Base-by-base conservation (phyloP, 495 filamentous ascomycete species). In the Daldinia grandis region DNA sequence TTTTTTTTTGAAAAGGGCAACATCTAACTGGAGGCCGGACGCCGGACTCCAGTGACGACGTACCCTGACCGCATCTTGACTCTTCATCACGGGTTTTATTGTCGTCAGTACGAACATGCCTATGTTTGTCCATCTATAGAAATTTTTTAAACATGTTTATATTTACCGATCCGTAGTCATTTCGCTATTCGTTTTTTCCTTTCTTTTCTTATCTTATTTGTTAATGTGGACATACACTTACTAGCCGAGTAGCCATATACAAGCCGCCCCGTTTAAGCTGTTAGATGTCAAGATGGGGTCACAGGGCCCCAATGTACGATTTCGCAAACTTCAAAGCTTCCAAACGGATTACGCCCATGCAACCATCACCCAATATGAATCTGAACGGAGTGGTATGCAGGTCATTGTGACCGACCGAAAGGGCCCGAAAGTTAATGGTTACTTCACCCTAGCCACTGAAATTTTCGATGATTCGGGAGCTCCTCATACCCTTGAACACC, bases 381-480 rank as follows among this genome's bases (percentile, higher is more conserved):
- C 86, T n/a, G 87, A 92, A 68, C 82, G 93, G 59, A 98, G 94
- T 33, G 96, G 95, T 58, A 95, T 99, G 94, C 89, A 93, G 74
- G 90, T 95, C 35, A 89, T 96, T 27, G 92, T 98, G 58, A 93
- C 95, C 57, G 93, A 98, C 75, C 89, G 92, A 76, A 90, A 95
- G 76, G 94, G 95, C 4, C 95, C 95, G 9, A 99, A 97, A 78
- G 87, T 99, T 57, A 89, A 93, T 65, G 96, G 95, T 12, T 97
- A 94, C 78, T 98, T 99, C 79, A 88, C 95, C 47, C 86, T 99
- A 50, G 95, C 96, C 28, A 99, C 96, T 8, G 95, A 99, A 79
- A 97, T 99, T 71, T 91, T 95, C 68, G 95, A 98, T 79, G 93
- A 98, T 76, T 97, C 95, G 6, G 95, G 95, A 17, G 90, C 95